Base-by-base conservation (phyloP, 2,329 filamentous ascomycete genomes). In the Cordyceps tenuipes region DNA sequence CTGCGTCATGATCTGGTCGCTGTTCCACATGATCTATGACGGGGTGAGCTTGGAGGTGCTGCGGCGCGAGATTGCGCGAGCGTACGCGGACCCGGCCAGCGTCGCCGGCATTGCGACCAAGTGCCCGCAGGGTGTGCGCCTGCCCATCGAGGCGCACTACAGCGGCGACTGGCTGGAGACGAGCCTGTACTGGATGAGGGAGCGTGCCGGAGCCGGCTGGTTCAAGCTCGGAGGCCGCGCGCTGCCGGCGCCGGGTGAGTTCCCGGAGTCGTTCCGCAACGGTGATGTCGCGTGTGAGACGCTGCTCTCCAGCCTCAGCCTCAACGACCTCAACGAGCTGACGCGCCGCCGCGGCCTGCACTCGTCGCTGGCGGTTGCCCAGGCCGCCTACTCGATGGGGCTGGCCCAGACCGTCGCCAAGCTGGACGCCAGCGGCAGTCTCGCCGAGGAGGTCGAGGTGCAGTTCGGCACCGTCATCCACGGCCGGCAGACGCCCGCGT, bases 11-110 rank as follows among this genome's bases (percentile, higher is more conserved):
- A 68, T 71, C 0, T 59, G 72, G 1, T 66, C 70, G 21, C 67
- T 72, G 62, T 72, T 72, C 61, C 72, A 72, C 59, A 71, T 70
- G 63, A 66, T 72, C 54, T 62, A 62, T 41, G 61, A 62, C 52
- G 61, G 61, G 51, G 52, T 58, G 41, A 53, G 34, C n/a, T 44
- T 62, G 23, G 57, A 55, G 44, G 50, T 57, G 23, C 50, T 62
- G 41, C 57, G 57, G 10, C 57, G 57, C 46, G 61, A 59, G 43
- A 57, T 62, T 46, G 53, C 53, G 29, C 17, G 48, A 51, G 57
- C 59, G 15, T 62, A 62, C 52, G 29, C 46, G 23, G 36, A 62
- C 46, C 56, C 60, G 23, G 31, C 31, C 41, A 54, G 41, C 54
- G 43, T 59, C 3, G 39, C 44, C n/a, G 12, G 19, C 19, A 48